phyloP scores from a whole-genome alignment of 345 rosid genomes.

The Crucihimalaya himalaica region DNA sequence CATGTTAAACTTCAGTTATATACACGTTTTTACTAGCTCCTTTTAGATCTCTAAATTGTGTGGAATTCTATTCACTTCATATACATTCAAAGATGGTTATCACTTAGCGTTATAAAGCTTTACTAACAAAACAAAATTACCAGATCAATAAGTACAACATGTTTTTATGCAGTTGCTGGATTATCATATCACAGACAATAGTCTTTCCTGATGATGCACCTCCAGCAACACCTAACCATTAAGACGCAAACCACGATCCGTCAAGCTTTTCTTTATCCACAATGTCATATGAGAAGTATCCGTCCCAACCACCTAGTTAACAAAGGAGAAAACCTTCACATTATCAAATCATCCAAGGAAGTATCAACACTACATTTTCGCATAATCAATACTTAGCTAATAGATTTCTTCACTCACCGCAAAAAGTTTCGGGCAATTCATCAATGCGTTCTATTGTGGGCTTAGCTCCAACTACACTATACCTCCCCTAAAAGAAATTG shows the following conservation, averaged over 20 bases:
- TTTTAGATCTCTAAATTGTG: background rate
- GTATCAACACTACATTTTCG: no score
- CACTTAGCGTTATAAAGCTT: conserved; percentile 8
- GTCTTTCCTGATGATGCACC: conserved; percentile 99
- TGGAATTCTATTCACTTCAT: background rate
- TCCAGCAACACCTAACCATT: conserved; percentile 83
- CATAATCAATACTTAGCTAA: no score
- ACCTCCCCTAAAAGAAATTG: conserved; percentile 95
- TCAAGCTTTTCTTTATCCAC: background rate
- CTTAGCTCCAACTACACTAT: conserved; percentile 89
- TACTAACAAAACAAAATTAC: conserved; percentile 40
- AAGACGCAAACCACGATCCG: background rate
- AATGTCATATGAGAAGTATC: no score
- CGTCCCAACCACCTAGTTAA: no score
- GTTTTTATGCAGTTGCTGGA: conserved; percentile 98
- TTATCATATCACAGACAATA: conserved; percentile 97
- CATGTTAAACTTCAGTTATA: conserved; percentile 7
- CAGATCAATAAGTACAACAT: conserved; percentile 95
- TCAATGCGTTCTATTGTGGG: conserved; percentile 80
- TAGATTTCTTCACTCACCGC: conserved; percentile 57
- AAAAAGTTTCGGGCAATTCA: conserved; percentile 86
- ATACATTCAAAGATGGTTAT: conserved; percentile 9
- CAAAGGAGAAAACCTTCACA: no score
- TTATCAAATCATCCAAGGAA: no score
- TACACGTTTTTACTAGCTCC: background rate